phyloP scores from a whole-genome alignment of 1,284 basidiomycete species.

The Baeospora myosura region DNA sequence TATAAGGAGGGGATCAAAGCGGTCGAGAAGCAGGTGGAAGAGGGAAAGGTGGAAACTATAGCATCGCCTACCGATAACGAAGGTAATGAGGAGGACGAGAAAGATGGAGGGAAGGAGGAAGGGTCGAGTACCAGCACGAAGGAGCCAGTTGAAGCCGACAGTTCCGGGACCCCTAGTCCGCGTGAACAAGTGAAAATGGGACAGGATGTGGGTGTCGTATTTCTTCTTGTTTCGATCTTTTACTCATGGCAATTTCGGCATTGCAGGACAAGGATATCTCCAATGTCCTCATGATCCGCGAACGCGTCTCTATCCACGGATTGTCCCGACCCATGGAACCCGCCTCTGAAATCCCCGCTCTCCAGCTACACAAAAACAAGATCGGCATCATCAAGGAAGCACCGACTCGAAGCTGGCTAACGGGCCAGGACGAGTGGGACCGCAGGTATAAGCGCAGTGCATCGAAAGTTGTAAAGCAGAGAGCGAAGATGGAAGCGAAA shows the following conservation, averaged over 20 bases:
- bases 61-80: too few relatives aligned
- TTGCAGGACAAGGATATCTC: too few relatives aligned
- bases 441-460: constrained; percentile 36
- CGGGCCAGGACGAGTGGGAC: constrained; percentile 57
- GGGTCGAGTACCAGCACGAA: too few relatives aligned
- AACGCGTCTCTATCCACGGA: constrained; percentile 70
- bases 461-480: constrained; percentile 31
- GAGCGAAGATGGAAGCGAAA: constrained; percentile 33
- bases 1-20: too few relatives aligned
- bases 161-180: neutral
- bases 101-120: neutral
- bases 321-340: constrained; percentile 66
- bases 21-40: too few relatives aligned
- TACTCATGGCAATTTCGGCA: too few relatives aligned
- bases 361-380: constrained; percentile 49
- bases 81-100: constrained; percentile 10
- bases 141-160: neutral
- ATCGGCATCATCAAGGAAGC: constrained; percentile 66
- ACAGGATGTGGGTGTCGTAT: too few relatives aligned
- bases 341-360: constrained; percentile 44
- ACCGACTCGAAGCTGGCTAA: constrained; percentile 48
- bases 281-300: constrained; percentile 52
- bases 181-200: too few relatives aligned
- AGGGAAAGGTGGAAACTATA: too few relatives aligned
- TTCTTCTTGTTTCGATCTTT: too few relatives aligned